Evolutionary conservation across 2,329 filamentous ascomycete species (phyloP).

Genomic region (Incumbomyces lentus): DNA sequence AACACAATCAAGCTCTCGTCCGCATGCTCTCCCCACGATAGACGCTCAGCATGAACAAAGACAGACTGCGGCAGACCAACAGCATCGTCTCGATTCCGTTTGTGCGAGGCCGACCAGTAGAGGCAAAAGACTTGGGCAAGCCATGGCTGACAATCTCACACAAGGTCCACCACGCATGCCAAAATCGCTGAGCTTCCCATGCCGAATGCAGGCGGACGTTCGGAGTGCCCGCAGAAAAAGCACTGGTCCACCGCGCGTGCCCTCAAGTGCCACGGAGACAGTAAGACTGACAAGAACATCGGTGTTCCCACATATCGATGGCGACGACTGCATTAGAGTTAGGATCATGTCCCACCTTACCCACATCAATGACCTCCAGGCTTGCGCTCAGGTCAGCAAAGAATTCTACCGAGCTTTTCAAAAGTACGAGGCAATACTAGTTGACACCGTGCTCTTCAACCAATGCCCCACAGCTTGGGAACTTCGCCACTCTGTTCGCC

Average conservation of each 20-base stretch:
- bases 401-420: conserved; percentile 18
- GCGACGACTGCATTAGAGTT: neutral
- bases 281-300: neutral
- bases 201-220: neutral
- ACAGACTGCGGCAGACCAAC: neutral
- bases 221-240: neutral
- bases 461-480: conserved; percentile 20
- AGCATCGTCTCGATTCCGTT: neutral
- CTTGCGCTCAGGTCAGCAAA: conserved; percentile 18
- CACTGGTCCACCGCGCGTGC: neutral
- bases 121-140: conserved; percentile 4
- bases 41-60: neutral
- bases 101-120: neutral
- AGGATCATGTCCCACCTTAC: conserved; percentile 4
- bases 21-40: neutral
- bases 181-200: neutral
- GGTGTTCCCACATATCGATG: neutral
- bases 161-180: neutral
- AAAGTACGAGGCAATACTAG: conserved; percentile 16
- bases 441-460: conserved; percentile 16
- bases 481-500: conserved; percentile 14
- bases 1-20: neutral
- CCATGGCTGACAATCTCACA: conserved; percentile 1
- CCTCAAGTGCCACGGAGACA: neutral
- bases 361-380: conserved; percentile 8